Conservation (phyloP, 768 basidiomycete species). For the Thelephora ganbajun region DNA sequence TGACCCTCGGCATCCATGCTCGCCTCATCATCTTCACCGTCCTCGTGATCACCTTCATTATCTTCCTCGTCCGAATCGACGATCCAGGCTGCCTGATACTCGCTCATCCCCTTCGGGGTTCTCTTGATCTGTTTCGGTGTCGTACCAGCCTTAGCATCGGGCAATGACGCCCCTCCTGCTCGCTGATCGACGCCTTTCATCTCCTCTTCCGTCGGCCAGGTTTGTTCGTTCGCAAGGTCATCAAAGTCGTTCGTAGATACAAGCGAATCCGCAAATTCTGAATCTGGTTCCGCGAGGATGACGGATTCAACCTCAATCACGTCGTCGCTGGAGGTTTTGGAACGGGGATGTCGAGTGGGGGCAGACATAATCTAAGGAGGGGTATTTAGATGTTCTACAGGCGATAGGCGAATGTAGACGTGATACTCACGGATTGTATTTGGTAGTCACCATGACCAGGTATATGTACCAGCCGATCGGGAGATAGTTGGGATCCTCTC, state of each 20-base stretch:
- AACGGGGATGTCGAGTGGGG: constrained; percentile 27
- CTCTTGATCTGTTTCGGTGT: constrained; percentile 71
- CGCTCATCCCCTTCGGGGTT: constrained; percentile 90
- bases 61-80: constrained; percentile 58
- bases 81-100: constrained; percentile 97
- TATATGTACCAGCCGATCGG: constrained; percentile 77
- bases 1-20: constrained; percentile 14
- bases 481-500: constrained; percentile 65
- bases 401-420: background rate
- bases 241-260: constrained; percentile 82
- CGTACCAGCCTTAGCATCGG: constrained; percentile 56
- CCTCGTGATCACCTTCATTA: constrained; percentile 20
- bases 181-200: constrained; percentile 36
- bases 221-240: constrained; percentile 88
- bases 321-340: constrained; percentile 13
- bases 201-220: constrained; percentile 97
- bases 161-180: constrained; percentile 23
- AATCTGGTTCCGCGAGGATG: constrained; percentile 49
- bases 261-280: constrained; percentile 66
- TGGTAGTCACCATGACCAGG: constrained; percentile 84
- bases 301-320: constrained; percentile 60
- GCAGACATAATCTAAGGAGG: constrained; percentile 54
- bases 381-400: background rate
- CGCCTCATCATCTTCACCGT: constrained; percentile 15
- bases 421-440: constrained; percentile 35